Evolutionary conservation across 2,329 filamentous ascomycete genomes (phyloP).

Genomic region (Talaromyces sp.): DNA sequence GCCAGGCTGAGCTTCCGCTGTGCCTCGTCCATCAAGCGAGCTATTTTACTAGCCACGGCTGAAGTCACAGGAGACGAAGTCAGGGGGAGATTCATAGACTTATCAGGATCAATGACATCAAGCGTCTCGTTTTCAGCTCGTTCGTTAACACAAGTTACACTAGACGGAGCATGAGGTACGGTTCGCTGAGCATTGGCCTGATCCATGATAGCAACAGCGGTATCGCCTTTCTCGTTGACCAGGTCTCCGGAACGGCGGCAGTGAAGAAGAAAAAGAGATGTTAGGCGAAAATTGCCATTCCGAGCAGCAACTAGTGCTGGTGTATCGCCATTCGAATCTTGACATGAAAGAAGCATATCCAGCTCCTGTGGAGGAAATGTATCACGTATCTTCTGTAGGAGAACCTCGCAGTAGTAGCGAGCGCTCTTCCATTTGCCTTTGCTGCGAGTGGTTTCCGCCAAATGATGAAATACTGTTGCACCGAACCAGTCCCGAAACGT

Average conservation of each 20-base stretch:
- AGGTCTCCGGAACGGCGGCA: conserved; percentile 76
- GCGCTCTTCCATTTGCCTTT: conserved; percentile 85
- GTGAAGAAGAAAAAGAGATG: conserved; percentile 64
- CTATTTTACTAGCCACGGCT: conserved; percentile 65
- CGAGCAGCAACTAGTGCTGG: conserved; percentile 82
- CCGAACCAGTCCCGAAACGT: conserved; percentile 74
- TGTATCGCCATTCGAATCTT: conserved; percentile 85
- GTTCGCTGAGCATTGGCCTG: conserved; percentile 65
- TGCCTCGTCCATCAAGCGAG: conserved; percentile 66
- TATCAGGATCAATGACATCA: conserved; percentile 29
- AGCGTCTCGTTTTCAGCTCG: conserved; percentile 30
- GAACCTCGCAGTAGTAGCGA: conserved; percentile 87
- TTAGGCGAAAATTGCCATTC: conserved; percentile 76
- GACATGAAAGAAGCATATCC: conserved; percentile 72
- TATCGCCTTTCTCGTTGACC: conserved; percentile 73
- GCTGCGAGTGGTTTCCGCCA: conserved; percentile 79
- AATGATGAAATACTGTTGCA: conserved; percentile 90
- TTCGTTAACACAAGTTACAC: conserved; percentile 46
- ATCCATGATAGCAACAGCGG: conserved; percentile 79
- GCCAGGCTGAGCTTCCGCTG: conserved; percentile 62
- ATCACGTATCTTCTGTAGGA: conserved; percentile 81
- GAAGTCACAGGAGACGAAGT: conserved; percentile 60
- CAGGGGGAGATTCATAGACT: conserved; percentile 35
- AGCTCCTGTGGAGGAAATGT: conserved; percentile 71
- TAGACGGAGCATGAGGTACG: conserved; percentile 67